Evolutionary conservation across 768 basidiomycete species (phyloP).

Genomic region (Trichaptum fuscoviolaceum): DNA sequence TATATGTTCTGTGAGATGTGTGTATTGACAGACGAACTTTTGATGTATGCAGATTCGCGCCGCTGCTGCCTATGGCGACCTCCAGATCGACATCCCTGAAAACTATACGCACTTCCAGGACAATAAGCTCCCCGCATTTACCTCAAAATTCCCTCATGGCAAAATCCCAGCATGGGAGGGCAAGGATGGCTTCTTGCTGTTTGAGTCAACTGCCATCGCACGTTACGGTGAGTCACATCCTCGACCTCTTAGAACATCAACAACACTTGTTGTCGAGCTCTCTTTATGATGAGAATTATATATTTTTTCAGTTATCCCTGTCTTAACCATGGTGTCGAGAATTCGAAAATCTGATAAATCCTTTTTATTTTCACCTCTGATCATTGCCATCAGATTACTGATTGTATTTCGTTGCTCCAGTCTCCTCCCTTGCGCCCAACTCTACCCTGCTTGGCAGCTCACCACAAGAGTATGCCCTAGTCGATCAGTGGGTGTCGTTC

Average conservation of each 20-base stretch:
- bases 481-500: slow-evolving; percentile 85
- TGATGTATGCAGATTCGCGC: slow-evolving; percentile 38
- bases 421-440: slow-evolving; percentile 73
- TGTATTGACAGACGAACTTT: background rate
- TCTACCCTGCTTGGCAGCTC: slow-evolving; percentile 68
- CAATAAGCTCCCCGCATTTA: slow-evolving; percentile 68
- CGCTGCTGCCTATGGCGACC: slow-evolving; percentile 52
- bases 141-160: slow-evolving; percentile 70
- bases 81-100: slow-evolving; percentile 49
- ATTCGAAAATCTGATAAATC: slow-evolving; percentile 33
- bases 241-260: slow-evolving; percentile 1
- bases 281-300: slow-evolving; percentile 34
- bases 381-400: slow-evolving; percentile 8
- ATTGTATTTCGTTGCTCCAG: slow-evolving; percentile 36
- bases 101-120: slow-evolving; percentile 55
- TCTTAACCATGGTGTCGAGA: slow-evolving; percentile 61
- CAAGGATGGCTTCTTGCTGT: slow-evolving; percentile 70
- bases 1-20: background rate
- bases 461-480: slow-evolving; percentile 60
- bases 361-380: slow-evolving; percentile 5
- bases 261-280: slow-evolving; percentile 18
- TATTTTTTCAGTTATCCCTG: slow-evolving; percentile 66
- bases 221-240: slow-evolving; percentile 70
- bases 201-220: slow-evolving; percentile 77
- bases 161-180: slow-evolving; percentile 84